These are phyloP conservation scores for Ceratobasidium theobromae DNA, from an alignment of 1,284 basidiomycete species.

Conservation along the genomic window DNA sequence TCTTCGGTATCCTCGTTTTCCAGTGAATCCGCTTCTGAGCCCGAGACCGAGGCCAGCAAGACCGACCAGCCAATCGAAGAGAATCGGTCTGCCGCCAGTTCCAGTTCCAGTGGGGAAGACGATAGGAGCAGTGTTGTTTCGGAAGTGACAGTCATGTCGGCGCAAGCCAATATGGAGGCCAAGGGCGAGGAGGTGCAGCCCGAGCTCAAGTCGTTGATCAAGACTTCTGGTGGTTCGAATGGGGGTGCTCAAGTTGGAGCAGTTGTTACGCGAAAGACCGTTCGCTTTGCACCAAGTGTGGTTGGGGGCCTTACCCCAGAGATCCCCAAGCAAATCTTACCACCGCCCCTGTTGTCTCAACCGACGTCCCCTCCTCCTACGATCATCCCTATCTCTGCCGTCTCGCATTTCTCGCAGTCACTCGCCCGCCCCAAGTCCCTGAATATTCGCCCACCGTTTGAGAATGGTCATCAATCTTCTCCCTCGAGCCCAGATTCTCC, in stretches of 20 bases:
- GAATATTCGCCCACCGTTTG: not conserved
- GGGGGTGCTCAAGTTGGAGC: conserved; percentile 2
- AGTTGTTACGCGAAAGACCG: conserved; percentile 7
- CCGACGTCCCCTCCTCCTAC: not conserved
- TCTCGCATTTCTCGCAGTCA: conserved; percentile 1
- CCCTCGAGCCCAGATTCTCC: conserved; percentile 17
- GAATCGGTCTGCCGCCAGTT: no score
- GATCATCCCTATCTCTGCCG: conserved; percentile 7
- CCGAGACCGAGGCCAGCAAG: not conserved
- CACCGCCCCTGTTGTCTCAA: not conserved
- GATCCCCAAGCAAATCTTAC: conserved; percentile 4
- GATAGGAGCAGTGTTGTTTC: not conserved
- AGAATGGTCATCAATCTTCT: not conserved
- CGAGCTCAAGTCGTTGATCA: conserved; percentile 23
- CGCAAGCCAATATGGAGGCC: not conserved
- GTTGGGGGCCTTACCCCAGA: conserved; percentile 17
- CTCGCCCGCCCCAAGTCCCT: conserved; percentile 16
- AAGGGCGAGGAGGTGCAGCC: not conserved
- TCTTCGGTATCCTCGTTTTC: conserved; percentile 12
- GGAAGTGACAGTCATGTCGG: not conserved
- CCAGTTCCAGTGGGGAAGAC: not conserved
- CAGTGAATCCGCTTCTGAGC: not conserved
- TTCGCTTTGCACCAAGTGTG: conserved; percentile 19
- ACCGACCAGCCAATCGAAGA: not conserved
- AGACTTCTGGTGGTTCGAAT: not conserved